A percentile compares a stretch with the other conserved stretches of the same genome.
Evolutionary conservation across 805 yeast species (phyloP).

Genomic region (Cyberlindnera euphorbiae): DNA sequence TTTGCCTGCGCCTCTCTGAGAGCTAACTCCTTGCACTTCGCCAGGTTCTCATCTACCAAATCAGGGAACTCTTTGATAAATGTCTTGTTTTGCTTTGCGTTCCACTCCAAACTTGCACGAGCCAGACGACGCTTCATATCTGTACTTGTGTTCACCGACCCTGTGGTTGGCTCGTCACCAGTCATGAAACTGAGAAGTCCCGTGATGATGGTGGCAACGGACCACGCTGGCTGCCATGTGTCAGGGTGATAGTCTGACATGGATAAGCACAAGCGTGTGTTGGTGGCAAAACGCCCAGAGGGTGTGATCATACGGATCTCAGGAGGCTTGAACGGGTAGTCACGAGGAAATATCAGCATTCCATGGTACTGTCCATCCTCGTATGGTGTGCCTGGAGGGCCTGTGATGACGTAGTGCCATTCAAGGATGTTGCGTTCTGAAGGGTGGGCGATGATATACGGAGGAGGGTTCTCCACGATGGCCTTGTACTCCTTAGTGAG

Average conservation of each 20-base stretch:
- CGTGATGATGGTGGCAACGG: constrained; percentile 80
- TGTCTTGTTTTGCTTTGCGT: constrained; percentile 47
- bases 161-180: constrained; percentile 78
- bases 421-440: constrained; percentile 82
- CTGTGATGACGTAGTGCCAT: constrained; percentile 91
- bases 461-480: constrained; percentile 77
- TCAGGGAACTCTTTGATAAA: constrained; percentile 70
- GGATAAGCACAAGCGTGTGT: constrained; percentile 79
- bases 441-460: constrained; percentile 80
- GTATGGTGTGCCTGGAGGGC: constrained; percentile 88
- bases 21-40: constrained; percentile 24
- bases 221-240: constrained; percentile 96
- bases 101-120: constrained; percentile 53
- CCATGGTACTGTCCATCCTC: constrained; percentile 89
- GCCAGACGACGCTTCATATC: constrained; percentile 55
- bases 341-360: constrained; percentile 72
- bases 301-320: constrained; percentile 87
- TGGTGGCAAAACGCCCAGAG: constrained; percentile 78
- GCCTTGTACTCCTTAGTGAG: constrained; percentile 78
- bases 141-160: constrained; percentile 66
- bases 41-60: constrained; percentile 35
- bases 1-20: constrained; percentile 8
- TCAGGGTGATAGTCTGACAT: constrained; percentile 95
- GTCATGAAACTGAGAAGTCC: constrained; percentile 93
- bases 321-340: constrained; percentile 91